Evolutionary conservation across 163 green algal genomes (phyloP).

Genomic region (Chlorella variabilis): DNA sequence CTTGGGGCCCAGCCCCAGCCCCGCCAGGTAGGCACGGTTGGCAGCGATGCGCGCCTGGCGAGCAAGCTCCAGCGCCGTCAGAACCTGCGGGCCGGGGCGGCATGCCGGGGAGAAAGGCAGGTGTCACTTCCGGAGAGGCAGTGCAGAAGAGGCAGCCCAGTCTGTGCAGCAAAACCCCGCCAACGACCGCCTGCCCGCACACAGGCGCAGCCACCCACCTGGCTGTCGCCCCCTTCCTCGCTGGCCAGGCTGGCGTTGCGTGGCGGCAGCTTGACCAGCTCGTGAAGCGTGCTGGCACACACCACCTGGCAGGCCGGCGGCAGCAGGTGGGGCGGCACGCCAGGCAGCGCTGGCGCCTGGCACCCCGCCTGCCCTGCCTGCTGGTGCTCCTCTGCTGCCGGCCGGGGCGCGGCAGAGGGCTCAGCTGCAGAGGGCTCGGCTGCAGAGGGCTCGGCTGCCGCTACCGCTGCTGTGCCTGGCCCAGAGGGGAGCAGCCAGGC

Average conservation of each 20-base stretch:
- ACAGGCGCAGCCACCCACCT: slow-evolving; percentile 32
- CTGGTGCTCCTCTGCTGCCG: background rate
- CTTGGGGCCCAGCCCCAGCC: slow-evolving; percentile 35
- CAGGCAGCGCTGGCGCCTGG: background rate
- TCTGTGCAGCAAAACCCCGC: no score
- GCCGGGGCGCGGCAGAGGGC: no score
- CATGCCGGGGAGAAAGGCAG: no score
- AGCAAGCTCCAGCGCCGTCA: slow-evolving; percentile 61
- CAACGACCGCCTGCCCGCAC: no score
- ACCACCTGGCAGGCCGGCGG: slow-evolving; percentile 24
- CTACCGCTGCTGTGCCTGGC: background rate
- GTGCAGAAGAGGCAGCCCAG: no score
- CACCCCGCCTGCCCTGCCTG: background rate
- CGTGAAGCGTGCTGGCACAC: background rate
- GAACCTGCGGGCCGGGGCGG: slow-evolving; percentile 39
- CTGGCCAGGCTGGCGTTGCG: slow-evolving; percentile 31
- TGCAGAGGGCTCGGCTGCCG: background rate
- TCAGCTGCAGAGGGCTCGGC: background rate
- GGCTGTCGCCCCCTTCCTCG: background rate
- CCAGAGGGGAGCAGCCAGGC: background rate
- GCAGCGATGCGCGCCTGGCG: slow-evolving; percentile 55
- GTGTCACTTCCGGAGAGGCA: no score
- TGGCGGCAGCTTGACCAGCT: slow-evolving; percentile 28
- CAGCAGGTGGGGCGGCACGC: slow-evolving; percentile 9
- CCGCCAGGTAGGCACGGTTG: slow-evolving; percentile 58